Base-by-base conservation (phyloP, 371 early-diverging fungal species). In the Mortierella sp. region DNA sequence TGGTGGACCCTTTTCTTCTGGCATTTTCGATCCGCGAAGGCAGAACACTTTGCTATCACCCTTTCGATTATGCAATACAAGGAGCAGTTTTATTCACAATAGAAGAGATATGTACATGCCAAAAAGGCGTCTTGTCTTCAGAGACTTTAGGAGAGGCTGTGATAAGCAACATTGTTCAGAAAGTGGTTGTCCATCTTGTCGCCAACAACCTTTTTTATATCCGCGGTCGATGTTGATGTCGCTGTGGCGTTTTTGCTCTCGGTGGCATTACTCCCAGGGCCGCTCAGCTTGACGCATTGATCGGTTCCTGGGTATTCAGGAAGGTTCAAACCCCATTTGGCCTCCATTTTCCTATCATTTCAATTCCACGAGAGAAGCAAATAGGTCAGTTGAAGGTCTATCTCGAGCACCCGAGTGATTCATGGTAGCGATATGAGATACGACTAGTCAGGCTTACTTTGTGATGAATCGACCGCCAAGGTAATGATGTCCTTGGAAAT, bases 391-490 rank as follows among this genome's bases (percentile, higher is more conserved):
- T 24, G 39, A n/a, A n/a, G n/a, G n/a, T n/a, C n/a, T n/a, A n/a
- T n/a, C n/a, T n/a, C n/a, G n/a, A n/a, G n/a, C n/a, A n/a, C n/a
- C n/a, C n/a, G 10, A 38, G 19, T 16, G 21, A 18, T 12, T 23
- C 4, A 7, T 8, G 21, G 6, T 45, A 16, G 30, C 5, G 52
- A 3, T 38, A 26, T 3, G 24, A 14, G n/a, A 30, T 13, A 42
- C 9, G 24, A 34, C 46, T 19, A 23, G 47, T 4, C 16, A 5
- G 5, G 1, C 61, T 71, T 76, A 85, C 56, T 86, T 87, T 3
- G 95, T 91, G 3, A 95, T 88, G 64, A 96, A 96, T 0, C 98
- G 84, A 10, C 96, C 96, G 2, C 97, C 96, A 30, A 98, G 80
- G 52, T 89, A 96, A 62, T 95, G 95, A 18, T 81, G 82, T n/a